phyloP scores from a whole-genome alignment of 1,139 yeast species.

The Lodderomyces margitis region DNA sequence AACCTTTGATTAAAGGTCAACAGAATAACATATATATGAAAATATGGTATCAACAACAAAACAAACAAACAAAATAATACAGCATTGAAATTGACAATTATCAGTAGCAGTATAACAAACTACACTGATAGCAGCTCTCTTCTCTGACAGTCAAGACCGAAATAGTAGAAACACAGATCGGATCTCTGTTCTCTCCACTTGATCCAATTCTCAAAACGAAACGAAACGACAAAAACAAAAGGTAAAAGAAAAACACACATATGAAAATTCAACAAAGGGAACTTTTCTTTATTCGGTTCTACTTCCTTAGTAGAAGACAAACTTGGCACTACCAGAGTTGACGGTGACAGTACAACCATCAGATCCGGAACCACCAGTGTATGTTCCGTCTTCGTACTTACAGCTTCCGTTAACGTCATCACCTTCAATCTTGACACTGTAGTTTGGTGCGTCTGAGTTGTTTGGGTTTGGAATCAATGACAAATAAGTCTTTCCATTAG shows the following conservation, averaged over 20 bases:
- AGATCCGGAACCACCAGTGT: conserved; percentile 57
- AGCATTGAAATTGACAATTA: not conserved
- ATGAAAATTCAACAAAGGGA: not conserved
- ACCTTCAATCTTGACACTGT: conserved; percentile 67
- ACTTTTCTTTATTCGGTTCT: not conserved
- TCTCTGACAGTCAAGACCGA: conserved; percentile 3
- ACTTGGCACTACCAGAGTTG: conserved; percentile 63
- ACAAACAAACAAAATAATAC: not conserved
- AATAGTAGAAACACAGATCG: not conserved
- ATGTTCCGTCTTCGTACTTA: conserved; percentile 60
- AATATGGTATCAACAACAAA: not conserved
- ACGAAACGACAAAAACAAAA: not conserved
- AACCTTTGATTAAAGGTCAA: not conserved
- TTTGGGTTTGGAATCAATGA: conserved; percentile 83
- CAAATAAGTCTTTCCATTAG: conserved; percentile 61
- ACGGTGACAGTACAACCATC: conserved; percentile 82
- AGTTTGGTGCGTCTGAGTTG: conserved; percentile 61
- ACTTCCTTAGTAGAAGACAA: conserved; percentile 46
- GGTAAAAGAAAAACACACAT: not conserved
- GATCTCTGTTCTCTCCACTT: not conserved
- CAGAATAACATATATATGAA: not conserved
- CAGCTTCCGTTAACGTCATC: conserved; percentile 62
- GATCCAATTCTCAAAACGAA: conserved; percentile 1
- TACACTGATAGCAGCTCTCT: not conserved
- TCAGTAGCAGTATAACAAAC: not conserved